phyloP scores from a whole-genome alignment of 2,329 filamentous ascomycete genomes.

The Verticillium nonalfalfae region DNA sequence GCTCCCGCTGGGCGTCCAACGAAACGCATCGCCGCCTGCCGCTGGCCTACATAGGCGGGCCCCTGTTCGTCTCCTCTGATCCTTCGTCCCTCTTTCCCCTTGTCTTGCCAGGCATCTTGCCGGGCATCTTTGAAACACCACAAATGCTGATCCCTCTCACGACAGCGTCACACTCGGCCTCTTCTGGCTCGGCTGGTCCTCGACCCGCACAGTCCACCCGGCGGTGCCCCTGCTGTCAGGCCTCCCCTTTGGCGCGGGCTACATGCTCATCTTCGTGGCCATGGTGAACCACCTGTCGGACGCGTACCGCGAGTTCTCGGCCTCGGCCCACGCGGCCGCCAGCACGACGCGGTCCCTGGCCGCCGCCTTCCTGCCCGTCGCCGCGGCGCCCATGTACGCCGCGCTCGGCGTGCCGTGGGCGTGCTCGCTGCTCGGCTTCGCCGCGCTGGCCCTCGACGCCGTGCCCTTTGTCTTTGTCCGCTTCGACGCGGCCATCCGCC shows the following conservation, averaged over 20 bases:
- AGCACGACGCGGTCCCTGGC: constrained; percentile 11
- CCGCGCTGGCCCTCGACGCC: constrained; percentile 41
- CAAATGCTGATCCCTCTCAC: not conserved
- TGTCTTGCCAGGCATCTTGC: no score
- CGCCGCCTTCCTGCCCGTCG: constrained; percentile 45
- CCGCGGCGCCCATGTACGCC: constrained; percentile 42
- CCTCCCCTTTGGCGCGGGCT: constrained; percentile 55
- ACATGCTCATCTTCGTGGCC: constrained; percentile 57
- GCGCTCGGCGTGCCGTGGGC: constrained; percentile 40
- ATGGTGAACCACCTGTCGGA: constrained; percentile 60
- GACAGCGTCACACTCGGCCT: constrained; percentile 33
- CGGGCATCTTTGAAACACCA: no score
- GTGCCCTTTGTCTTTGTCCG: constrained; percentile 49
- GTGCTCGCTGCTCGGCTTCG: constrained; percentile 44
- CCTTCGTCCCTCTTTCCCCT: no score
- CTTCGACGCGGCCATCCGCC: constrained; percentile 26
- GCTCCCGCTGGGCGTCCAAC: constrained; percentile 20
- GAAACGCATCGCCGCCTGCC: constrained; percentile 28
- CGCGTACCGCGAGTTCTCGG: constrained; percentile 40
- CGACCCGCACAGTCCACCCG: constrained; percentile 39
- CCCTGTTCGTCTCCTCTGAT: constrained; percentile 35
- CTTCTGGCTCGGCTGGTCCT: constrained; percentile 58
- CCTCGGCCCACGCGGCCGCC: constrained; percentile 14
- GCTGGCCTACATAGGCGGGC: constrained; percentile 51
- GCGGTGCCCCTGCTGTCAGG: constrained; percentile 54